Percentiles rank a stretch among this genome's conserved stretches.
phyloP scores from a whole-genome alignment of 2,329 filamentous ascomycete species.

The Parascedosporium putredinis region DNA sequence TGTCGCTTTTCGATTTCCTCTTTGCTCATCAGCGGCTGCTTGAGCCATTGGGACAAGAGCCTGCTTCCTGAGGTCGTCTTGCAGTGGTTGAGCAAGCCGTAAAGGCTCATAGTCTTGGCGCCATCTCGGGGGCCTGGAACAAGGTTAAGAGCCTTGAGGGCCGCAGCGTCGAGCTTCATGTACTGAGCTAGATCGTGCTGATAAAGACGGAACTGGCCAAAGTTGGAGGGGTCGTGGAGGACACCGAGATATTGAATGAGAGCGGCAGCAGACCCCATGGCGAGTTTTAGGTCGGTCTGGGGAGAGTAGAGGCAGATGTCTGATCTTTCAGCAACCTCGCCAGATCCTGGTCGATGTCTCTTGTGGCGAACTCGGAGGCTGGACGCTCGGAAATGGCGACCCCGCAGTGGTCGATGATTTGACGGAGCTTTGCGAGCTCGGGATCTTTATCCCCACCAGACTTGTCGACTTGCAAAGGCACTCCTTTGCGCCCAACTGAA shows the following conservation, averaged over 20 bases:
- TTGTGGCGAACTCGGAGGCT: slow-evolving; percentile 66
- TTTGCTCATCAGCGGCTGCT: slow-evolving; percentile 90
- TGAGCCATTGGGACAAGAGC: slow-evolving; percentile 88
- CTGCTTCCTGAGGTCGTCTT: slow-evolving; percentile 91
- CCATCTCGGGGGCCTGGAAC: slow-evolving; percentile 95
- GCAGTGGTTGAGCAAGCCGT: slow-evolving; percentile 90
- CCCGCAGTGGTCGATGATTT: slow-evolving; percentile 86
- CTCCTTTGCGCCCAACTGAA: slow-evolving; percentile 91
- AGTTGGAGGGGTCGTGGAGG: slow-evolving; percentile 85
- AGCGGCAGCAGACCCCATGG: slow-evolving; percentile 89
- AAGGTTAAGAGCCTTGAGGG: slow-evolving; percentile 85
- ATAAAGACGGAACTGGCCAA: slow-evolving; percentile 93
- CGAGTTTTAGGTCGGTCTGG: slow-evolving; percentile 85
- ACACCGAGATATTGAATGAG: slow-evolving; percentile 90
- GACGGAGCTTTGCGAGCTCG: slow-evolving; percentile 75
- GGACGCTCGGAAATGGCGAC: slow-evolving; percentile 79
- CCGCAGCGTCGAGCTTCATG: slow-evolving; percentile 96
- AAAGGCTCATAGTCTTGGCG: slow-evolving; percentile 95
- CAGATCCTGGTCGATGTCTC: slow-evolving; percentile 93
- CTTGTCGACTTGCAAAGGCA: slow-evolving; percentile 76
- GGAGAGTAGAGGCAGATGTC: slow-evolving; percentile 61
- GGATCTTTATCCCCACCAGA: slow-evolving; percentile 77
- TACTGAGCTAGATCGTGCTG: slow-evolving; percentile 95
- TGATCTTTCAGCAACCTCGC: slow-evolving; percentile 82
- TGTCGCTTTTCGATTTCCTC: slow-evolving; percentile 83